Percentiles rank a stretch among this genome's conserved stretches.
Conservation (phyloP, 768 basidiomycete genomes). For the Leccinum sublutescens region DNA sequence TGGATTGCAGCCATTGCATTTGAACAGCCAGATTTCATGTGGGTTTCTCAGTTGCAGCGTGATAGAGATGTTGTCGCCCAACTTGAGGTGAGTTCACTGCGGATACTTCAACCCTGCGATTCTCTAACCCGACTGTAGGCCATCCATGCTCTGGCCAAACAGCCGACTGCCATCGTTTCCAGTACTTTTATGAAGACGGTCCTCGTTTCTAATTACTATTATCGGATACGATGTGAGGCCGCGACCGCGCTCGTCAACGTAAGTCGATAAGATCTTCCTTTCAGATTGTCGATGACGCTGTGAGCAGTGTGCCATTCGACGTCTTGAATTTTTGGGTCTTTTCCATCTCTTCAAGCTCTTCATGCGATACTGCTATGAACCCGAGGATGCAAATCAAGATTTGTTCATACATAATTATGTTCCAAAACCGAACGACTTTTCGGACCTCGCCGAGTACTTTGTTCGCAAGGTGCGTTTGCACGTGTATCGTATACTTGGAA, state of each 20-base stretch:
- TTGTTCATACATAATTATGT: slow-evolving; percentile 85
- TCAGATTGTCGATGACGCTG: slow-evolving; percentile 12
- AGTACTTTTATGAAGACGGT: too few species aligned
- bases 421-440: slow-evolving; percentile 94
- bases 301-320: slow-evolving; percentile 75
- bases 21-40: slow-evolving; percentile 97
- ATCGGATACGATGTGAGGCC: too few species aligned
- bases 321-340: slow-evolving; percentile 83
- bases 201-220: too few species aligned
- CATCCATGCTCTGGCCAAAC: too few species aligned
- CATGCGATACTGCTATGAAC: slow-evolving; percentile 86
- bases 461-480: slow-evolving; percentile 72
- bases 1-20: slow-evolving; percentile 95
- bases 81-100: too few species aligned
- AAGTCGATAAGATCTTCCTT: too few species aligned
- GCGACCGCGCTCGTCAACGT: too few species aligned
- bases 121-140: too few species aligned
- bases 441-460: slow-evolving; percentile 89
- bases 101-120: too few species aligned
- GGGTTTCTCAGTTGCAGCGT: too few species aligned
- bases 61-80: too few species aligned
- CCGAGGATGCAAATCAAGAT: slow-evolving; percentile 77
- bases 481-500: not conserved
- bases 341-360: slow-evolving; percentile 97
- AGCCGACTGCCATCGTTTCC: too few species aligned